Evolutionary conservation across 768 basidiomycete genomes (phyloP).

Genomic region (Rhizopogon vesiculosus): DNA sequence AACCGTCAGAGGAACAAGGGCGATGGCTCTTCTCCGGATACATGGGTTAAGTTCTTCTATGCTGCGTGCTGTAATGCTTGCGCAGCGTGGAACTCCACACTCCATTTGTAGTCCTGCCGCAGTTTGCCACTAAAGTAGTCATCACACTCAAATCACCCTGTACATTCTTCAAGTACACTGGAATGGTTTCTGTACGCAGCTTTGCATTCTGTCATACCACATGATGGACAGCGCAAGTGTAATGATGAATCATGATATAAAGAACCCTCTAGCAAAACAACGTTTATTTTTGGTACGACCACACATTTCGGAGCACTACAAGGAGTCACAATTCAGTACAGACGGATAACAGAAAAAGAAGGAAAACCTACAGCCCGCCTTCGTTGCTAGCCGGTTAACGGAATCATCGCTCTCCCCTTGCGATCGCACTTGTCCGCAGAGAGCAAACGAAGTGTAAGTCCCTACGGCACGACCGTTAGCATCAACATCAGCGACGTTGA

Average conservation of each 20-base stretch:
- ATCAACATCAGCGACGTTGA: constrained; percentile 93
- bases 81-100: not conserved
- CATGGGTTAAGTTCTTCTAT: constrained; percentile 11
- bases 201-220: not conserved
- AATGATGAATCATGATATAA: constrained; percentile 10
- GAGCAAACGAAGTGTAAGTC: constrained; percentile 88
- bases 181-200: not conserved
- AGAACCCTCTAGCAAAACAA: constrained; percentile 9
- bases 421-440: constrained; percentile 90
- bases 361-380: constrained; percentile 80
- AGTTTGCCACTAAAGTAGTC: constrained; percentile 17
- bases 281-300: constrained; percentile 89
- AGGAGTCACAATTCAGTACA: constrained; percentile 3
- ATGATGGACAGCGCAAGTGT: constrained; percentile 1
- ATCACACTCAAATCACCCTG: not conserved
- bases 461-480: constrained; percentile 73
- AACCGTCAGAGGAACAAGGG: constrained; percentile 37
- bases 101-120: constrained; percentile 5
- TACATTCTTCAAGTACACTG: not conserved
- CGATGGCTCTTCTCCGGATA: constrained; percentile 13
- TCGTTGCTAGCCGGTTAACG: constrained; percentile 92
- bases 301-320: constrained; percentile 92
- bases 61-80: not conserved
- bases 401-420: constrained; percentile 97
- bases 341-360: not conserved